Evolutionary conservation across 352 stramenopile genomes (phyloP).

Genomic region (Phytophthora megakarya): DNA sequence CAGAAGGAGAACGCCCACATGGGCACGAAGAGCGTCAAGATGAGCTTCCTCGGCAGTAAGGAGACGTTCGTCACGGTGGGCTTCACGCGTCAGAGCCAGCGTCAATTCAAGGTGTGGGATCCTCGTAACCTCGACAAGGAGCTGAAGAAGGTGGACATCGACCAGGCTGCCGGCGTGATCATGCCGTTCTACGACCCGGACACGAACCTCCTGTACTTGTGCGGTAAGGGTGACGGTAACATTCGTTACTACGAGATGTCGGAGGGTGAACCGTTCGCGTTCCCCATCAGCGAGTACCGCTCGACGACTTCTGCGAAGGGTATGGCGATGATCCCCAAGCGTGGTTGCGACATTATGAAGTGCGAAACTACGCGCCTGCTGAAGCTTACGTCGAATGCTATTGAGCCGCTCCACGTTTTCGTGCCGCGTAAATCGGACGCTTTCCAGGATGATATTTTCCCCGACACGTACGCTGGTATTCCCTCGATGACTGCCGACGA

Average conservation of each 20-base stretch:
- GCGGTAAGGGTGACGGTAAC: conserved; percentile 98
- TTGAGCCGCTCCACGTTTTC: conserved; percentile 96
- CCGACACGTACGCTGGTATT: conserved; percentile 94
- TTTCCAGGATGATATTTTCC: conserved; percentile 99
- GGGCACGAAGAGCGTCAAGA: conserved; percentile 98
- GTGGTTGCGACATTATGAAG: conserved; percentile 97
- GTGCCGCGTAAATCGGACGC: conserved; percentile 98
- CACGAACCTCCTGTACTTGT: conserved; percentile 98
- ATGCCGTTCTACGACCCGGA: conserved; percentile 99
- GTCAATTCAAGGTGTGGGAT: conserved; percentile 92
- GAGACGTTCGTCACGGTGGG: conserved; percentile 97
- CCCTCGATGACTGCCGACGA: conserved; percentile 96
- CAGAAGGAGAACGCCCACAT: conserved; percentile 95
- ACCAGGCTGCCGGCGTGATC: conserved; percentile 98
- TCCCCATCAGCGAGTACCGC: conserved; percentile 95
- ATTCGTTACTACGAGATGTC: conserved; percentile 99
- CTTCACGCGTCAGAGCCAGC: conserved; percentile 96
- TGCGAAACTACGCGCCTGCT: conserved; percentile 96
- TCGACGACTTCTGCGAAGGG: conserved; percentile 96
- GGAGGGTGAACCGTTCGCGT: conserved; percentile 93
- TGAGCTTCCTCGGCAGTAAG: conserved; percentile 95
- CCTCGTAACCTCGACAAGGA: conserved; percentile 91
- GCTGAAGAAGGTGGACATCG: conserved; percentile 95
- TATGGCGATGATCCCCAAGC: conserved; percentile 99
- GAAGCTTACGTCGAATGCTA: conserved; percentile 96